Evolutionary conservation across 768 basidiomycete species (phyloP).

Genomic region (Pisolithus microcarpus): DNA sequence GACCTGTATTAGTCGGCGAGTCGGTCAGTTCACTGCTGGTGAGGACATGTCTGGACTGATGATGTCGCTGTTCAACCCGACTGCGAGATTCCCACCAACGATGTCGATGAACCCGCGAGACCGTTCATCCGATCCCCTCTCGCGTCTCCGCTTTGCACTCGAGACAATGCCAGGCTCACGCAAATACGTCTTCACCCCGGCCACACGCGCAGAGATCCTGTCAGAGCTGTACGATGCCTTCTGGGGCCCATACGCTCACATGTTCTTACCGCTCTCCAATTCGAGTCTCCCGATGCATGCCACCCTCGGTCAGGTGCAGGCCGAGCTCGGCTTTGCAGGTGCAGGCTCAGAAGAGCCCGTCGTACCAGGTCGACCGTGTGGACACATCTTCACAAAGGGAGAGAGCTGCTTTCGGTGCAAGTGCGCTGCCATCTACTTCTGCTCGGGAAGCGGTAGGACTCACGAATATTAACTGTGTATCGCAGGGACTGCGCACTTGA

Average conservation of each 20-base stretch:
- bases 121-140: conserved; percentile 53
- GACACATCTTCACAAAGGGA: conserved; percentile 82
- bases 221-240: conserved; percentile 75
- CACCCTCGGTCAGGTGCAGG: conserved; percentile 66
- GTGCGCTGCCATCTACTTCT: conserved; percentile 39
- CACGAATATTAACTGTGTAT: not conserved
- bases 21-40: too few species aligned
- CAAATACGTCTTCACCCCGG: conserved; percentile 69
- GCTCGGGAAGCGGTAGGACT: not conserved
- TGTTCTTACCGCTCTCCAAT: conserved; percentile 65
- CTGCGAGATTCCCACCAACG: conserved; percentile 36
- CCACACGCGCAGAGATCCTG: conserved; percentile 75
- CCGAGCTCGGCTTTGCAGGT: conserved; percentile 46
- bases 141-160: conserved; percentile 66
- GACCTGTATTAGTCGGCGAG: too few species aligned
- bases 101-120: conserved; percentile 55
- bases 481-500: conserved; percentile 85
- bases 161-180: conserved; percentile 77
- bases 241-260: conserved; percentile 67
- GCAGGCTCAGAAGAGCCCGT: conserved; percentile 54
- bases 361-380: conserved; percentile 69
- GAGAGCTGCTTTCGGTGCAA: conserved; percentile 94
- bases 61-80: conserved; percentile 41
- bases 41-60: too few species aligned
- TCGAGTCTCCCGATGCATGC: conserved; percentile 55